A percentile compares a stretch with the other conserved stretches of the same genome.
phyloP scores from a whole-genome alignment of 2,329 filamentous ascomycete species.

The Samsoniella hepiali region DNA sequence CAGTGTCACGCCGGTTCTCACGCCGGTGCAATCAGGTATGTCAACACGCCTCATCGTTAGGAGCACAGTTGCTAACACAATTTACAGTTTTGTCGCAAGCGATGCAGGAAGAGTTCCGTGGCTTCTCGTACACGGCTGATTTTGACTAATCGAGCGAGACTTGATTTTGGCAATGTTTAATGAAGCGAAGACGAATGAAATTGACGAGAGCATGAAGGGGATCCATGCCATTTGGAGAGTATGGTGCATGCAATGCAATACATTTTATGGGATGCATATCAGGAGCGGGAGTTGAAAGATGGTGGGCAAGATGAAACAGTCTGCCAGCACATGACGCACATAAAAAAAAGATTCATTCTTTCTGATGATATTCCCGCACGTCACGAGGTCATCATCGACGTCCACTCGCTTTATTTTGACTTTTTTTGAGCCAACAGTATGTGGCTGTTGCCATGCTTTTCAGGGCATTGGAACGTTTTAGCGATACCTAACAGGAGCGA shows the following conservation, averaged over 20 bases:
- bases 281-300: conserved; percentile 7
- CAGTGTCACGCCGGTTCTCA: conserved; percentile 94
- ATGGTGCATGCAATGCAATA: neutral
- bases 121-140: conserved; percentile 95
- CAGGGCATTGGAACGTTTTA: neutral
- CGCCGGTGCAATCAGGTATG: conserved; percentile 94
- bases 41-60: conserved; percentile 22
- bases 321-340: neutral
- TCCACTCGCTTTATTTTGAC: neutral
- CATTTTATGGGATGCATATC: conserved; percentile 8
- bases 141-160: conserved; percentile 57
- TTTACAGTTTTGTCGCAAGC: conserved; percentile 83
- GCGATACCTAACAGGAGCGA: neutral
- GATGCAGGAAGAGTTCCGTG: conserved; percentile 99
- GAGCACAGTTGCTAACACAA: conserved; percentile 10
- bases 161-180: conserved; percentile 19
- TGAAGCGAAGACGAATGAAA: conserved; percentile 6
- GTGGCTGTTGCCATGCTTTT: neutral
- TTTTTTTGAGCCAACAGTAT: neutral
- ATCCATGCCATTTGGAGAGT: neutral
- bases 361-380: conserved; percentile 3
- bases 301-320: neutral
- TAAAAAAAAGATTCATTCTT: conserved; percentile 6
- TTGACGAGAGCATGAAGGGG: neutral
- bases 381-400: neutral